Conservation (phyloP, 345 rosid species). For the Eucalyptus rudis region DNA sequence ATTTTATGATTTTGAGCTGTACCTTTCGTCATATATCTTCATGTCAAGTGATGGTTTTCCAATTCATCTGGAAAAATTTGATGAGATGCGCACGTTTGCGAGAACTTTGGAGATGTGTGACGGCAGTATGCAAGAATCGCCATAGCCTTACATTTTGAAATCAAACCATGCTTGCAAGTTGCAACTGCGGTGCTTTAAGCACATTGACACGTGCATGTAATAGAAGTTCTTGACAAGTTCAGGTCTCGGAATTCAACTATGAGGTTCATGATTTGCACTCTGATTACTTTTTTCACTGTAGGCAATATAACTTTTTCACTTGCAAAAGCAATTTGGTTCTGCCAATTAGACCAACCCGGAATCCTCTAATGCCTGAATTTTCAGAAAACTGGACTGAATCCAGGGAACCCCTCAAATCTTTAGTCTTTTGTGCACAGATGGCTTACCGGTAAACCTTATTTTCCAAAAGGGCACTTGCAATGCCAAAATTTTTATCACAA, state of each 20-base stretch:
- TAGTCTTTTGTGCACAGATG: neutral
- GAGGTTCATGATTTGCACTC: neutral
- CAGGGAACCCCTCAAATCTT: neutral
- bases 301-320: neutral
- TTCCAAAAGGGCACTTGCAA: neutral
- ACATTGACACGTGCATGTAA: neutral
- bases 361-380: neutral
- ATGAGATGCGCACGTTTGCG: neutral
- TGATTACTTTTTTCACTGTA: neutral
- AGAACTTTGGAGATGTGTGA: neutral
- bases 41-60: neutral
- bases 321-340: neutral
- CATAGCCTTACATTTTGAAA: neutral
- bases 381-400: neutral
- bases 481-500: neutral
- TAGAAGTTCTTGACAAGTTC: neutral
- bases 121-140: neutral
- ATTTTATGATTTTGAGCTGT: neutral
- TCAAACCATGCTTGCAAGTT: neutral
- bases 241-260: neutral
- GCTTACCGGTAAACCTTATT: neutral
- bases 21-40: neutral
- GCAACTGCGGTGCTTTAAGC: neutral
- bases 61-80: neutral
- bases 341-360: neutral